Evolutionary conservation across 805 yeast species (phyloP).

Genomic region (Debaryomyces tyrocola): DNA sequence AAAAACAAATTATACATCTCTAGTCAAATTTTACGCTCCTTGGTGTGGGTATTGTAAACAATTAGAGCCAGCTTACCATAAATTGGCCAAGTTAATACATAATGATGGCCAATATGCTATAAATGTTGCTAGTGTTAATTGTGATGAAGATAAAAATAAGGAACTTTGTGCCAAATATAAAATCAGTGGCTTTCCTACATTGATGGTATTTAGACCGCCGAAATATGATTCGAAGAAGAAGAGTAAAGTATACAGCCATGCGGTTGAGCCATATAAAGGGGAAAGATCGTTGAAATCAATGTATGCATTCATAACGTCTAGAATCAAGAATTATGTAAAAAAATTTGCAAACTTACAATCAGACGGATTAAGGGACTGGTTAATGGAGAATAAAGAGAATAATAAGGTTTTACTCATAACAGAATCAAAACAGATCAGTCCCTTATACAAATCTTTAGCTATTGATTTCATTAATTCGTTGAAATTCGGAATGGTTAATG

Average conservation of each 20-base stretch:
- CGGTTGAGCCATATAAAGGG: constrained; percentile 59
- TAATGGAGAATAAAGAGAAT: constrained; percentile 26
- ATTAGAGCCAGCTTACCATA: constrained; percentile 61
- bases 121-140: constrained; percentile 80
- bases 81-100: constrained; percentile 60
- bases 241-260: constrained; percentile 33
- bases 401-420: constrained; percentile 55
- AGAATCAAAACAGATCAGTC: constrained; percentile 46
- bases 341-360: constrained; percentile 36
- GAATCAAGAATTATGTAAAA: constrained; percentile 67
- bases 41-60: constrained; percentile 96
- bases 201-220: constrained; percentile 81
- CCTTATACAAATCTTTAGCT: constrained; percentile 64
- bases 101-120: constrained; percentile 48
- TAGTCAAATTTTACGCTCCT: constrained; percentile 92
- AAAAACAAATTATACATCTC: constrained; percentile 70
- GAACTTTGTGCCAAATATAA: constrained; percentile 64
- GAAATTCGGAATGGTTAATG: constrained; percentile 47
- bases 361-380: constrained; percentile 26
- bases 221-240: constrained; percentile 38
- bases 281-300: constrained; percentile 58
- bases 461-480: constrained; percentile 59
- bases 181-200: constrained; percentile 81
- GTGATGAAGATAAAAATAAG: constrained; percentile 71
- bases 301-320: constrained; percentile 51